Evolutionary conservation across 2,329 filamentous ascomycete species (phyloP).

Genomic region (Colletotrichum kahawae): DNA sequence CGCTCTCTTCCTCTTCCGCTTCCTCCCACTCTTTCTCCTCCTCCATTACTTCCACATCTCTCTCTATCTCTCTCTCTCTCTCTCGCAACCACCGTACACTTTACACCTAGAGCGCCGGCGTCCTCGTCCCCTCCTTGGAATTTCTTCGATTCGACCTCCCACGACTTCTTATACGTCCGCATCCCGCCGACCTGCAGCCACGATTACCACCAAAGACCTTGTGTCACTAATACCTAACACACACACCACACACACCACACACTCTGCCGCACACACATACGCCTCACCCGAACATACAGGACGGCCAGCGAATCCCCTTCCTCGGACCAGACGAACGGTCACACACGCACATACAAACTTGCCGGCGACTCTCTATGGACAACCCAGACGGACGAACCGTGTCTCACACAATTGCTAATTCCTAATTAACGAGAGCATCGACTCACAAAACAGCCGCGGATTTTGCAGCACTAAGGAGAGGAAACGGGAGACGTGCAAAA

Average conservation of each 20-base stretch:
- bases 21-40: not conserved
- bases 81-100: not conserved
- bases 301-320: not conserved
- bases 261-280: not conserved
- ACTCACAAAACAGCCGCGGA: not conserved
- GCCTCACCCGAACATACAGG: not conserved
- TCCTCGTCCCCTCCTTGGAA: constrained; percentile 10
- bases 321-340: not conserved
- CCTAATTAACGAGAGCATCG: constrained; percentile 8
- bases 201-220: not conserved
- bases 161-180: constrained; percentile 2
- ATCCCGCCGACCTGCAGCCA: not conserved
- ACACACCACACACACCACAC: not conserved
- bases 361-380: constrained; percentile 3
- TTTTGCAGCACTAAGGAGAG: not conserved
- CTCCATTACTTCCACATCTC: not conserved
- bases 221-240: not conserved
- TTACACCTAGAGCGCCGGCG: constrained; percentile 1
- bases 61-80: not conserved
- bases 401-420: constrained; percentile 4
- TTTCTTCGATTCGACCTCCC: constrained; percentile 8
- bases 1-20: not conserved
- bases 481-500: not conserved
- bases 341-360: not conserved
- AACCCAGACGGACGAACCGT: not conserved